Percentiles rank a stretch among this genome's conserved stretches.
Evolutionary conservation across 2,329 filamentous ascomycete genomes (phyloP).

Genomic region (Fusarium pseudocircinatum): DNA sequence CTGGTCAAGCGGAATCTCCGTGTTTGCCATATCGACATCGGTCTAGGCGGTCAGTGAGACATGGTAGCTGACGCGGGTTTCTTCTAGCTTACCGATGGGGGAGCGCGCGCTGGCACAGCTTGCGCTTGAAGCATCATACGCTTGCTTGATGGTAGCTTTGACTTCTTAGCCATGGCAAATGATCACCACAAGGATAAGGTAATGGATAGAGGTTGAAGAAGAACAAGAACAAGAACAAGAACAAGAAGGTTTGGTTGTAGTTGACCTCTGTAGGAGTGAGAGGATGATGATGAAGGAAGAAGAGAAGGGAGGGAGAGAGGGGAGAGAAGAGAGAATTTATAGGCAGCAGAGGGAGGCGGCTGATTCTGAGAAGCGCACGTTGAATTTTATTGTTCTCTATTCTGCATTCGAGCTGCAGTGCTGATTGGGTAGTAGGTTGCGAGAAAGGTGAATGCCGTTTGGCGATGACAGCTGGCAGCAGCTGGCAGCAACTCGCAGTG

Average conservation of each 20-base stretch:
- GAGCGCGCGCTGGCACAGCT: not conserved
- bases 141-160: no score
- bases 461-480: not conserved
- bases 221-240: not conserved
- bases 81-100: not conserved
- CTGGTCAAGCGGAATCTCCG: not conserved
- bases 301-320: not conserved
- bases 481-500: not conserved
- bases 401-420: not conserved
- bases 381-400: not conserved
- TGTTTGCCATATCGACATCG: no score
- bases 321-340: slow-evolving; percentile 8
- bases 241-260: not conserved
- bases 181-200: not conserved
- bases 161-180: not conserved
- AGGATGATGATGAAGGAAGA: not conserved
- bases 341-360: not conserved
- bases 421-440: not conserved
- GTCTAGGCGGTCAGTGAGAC: not conserved
- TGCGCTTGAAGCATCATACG: not conserved
- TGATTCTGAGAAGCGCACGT: not conserved
- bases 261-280: not conserved
- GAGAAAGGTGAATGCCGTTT: not conserved
- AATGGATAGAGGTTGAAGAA: not conserved
- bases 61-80: not conserved